Evolutionary conservation across 495 filamentous ascomycete genomes (phyloP).

Genomic region (Talaromyces stipitatus): DNA sequence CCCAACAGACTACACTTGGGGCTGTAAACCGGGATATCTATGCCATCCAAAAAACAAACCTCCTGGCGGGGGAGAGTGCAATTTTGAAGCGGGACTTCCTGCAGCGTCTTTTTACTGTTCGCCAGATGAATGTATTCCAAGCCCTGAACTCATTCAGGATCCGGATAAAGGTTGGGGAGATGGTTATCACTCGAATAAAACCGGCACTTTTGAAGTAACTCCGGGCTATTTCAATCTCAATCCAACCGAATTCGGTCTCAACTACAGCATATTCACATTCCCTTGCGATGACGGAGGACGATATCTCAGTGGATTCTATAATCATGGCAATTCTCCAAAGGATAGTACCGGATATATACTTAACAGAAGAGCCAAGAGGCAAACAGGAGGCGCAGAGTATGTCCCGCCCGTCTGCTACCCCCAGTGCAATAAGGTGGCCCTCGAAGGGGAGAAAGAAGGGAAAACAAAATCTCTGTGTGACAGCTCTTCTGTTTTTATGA

Average conservation of each 20-base stretch:
- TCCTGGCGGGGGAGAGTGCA: constrained; percentile 15
- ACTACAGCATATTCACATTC: constrained; percentile 8
- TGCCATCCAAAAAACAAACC: constrained; percentile 33
- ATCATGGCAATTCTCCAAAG: not conserved
- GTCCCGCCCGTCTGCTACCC: constrained; percentile 9
- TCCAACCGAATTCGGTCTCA: constrained; percentile 7
- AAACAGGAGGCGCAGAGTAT: not conserved
- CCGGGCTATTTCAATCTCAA: constrained; percentile 10
- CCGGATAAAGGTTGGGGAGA: constrained; percentile 1
- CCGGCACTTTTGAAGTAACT: not conserved
- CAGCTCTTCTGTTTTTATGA: not conserved
- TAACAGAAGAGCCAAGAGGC: not conserved
- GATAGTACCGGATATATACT: no score
- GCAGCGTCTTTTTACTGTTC: constrained; percentile 12
- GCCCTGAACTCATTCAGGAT: not conserved
- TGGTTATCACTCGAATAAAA: not conserved
- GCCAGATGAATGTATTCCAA: constrained; percentile 12
- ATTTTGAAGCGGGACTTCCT: constrained; percentile 11
- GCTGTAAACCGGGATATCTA: constrained; percentile 48
- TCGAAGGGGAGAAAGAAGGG: constrained; percentile 7
- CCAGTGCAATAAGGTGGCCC: constrained; percentile 7
- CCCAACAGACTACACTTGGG: constrained; percentile 11
- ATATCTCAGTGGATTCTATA: not conserved
- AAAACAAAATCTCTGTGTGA: constrained; percentile 6
- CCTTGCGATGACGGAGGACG: not conserved